Evolutionary conservation across 306 rosid species (phyloP).

Genomic region (Quercus bicolor): DNA sequence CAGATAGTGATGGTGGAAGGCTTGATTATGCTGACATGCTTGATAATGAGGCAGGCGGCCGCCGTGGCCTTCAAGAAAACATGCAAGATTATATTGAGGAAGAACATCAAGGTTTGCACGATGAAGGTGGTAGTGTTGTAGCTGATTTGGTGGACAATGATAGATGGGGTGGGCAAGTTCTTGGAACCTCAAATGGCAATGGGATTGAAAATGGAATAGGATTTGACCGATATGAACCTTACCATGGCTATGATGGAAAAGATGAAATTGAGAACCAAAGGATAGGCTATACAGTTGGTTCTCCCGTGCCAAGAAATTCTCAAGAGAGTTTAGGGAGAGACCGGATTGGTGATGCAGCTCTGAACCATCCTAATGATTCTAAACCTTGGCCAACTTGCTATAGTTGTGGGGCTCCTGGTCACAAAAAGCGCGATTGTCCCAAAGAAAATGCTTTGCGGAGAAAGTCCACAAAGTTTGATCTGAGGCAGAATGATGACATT

Average conservation of each 20-base stretch:
- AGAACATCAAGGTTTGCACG: conserved; percentile 21
- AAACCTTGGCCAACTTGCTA: conserved; percentile 31
- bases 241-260: conserved; percentile 40
- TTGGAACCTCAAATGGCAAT: conserved; percentile 24
- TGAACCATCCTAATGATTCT: conserved; percentile 21
- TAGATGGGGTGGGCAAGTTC: conserved; percentile 44
- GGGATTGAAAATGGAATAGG: conserved; percentile 25
- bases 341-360: conserved; percentile 16
- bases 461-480: conserved; percentile 26
- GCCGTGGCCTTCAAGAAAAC: conserved; percentile 11
- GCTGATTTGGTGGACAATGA: conserved; percentile 36
- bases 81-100: conserved; percentile 29
- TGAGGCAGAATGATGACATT: conserved; percentile 15
- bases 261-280: conserved; percentile 30
- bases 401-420: conserved; percentile 54
- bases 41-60: conserved; percentile 25
- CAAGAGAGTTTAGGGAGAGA: conserved; percentile 26
- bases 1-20: conserved; percentile 25
- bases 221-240: conserved; percentile 54
- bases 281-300: conserved; percentile 33
- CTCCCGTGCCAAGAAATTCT: conserved; percentile 21
- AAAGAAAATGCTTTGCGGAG: conserved; percentile 22
- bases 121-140: conserved; percentile 31
- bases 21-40: conserved; percentile 26
- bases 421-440: conserved; percentile 53